These are phyloP conservation scores for Boletus pseudopeckii DNA, from an alignment of 768 basidiomycete species.

Conservation along the genomic window DNA sequence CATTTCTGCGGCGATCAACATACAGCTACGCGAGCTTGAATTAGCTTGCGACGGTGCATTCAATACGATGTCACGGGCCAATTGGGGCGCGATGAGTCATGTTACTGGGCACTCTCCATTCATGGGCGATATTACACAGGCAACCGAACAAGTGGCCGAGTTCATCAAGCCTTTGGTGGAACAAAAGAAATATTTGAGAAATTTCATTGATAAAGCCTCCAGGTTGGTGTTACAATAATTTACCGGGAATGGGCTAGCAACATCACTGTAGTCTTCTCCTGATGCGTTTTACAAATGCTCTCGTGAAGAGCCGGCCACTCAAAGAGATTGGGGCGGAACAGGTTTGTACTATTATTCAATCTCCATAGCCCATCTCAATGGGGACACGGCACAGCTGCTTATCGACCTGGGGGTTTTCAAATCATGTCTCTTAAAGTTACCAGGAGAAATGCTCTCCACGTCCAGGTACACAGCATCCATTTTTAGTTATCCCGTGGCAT, in stretches of 20 bases:
- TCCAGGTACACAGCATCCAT: constrained; percentile 43
- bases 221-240: constrained; percentile 49
- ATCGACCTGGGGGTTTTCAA: constrained; percentile 90
- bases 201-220: constrained; percentile 90
- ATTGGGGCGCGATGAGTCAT: constrained; percentile 76
- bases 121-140: constrained; percentile 69
- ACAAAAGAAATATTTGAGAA: constrained; percentile 92
- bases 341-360: constrained; percentile 37
- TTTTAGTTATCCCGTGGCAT: background rate
- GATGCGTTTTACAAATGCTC: constrained; percentile 81
- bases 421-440: constrained; percentile 75
- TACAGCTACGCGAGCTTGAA: constrained; percentile 84
- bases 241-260: background rate
- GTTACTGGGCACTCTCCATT: constrained; percentile 88
- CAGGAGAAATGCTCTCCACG: constrained; percentile 62
- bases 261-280: constrained; percentile 61
- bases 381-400: constrained; percentile 52
- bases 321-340: constrained; percentile 95
- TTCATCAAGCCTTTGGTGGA: constrained; percentile 78
- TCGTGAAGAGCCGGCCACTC: constrained; percentile 88
- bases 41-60: constrained; percentile 77
- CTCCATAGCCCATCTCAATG: background rate
- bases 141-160: constrained; percentile 74
- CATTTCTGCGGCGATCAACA: constrained; percentile 77
- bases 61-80: constrained; percentile 66